These are phyloP conservation scores for Saturnispora ahearnii DNA, from an alignment of 805 yeast species.

Conservation along the genomic window DNA sequence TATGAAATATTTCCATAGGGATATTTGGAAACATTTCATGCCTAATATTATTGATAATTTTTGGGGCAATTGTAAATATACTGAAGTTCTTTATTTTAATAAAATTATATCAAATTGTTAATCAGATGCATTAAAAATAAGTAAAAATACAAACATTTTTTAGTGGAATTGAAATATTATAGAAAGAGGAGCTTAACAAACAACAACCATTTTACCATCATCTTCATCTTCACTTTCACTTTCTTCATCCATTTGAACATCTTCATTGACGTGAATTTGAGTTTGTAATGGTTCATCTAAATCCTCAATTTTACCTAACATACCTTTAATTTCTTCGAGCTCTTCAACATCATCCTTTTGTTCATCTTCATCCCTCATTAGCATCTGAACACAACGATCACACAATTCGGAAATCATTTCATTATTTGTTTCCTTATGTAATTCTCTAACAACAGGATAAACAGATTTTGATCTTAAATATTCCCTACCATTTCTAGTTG, in stretches of 20 bases:
- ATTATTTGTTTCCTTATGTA: conserved; percentile 50
- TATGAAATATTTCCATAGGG: too few species aligned
- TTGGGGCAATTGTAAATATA: too few species aligned
- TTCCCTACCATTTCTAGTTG: conserved; percentile 67
- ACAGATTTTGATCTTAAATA: conserved; percentile 71
- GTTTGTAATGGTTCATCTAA: conserved; percentile 2
- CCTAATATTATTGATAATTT: too few species aligned
- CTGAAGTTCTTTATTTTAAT: too few species aligned
- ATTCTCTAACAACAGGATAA: conserved; percentile 78
- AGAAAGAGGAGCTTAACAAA: conserved; percentile 2
- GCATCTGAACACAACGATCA: conserved; percentile 79
- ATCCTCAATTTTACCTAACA: conserved; percentile 29
- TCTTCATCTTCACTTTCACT: conserved; percentile 13
- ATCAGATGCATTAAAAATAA: too few species aligned
- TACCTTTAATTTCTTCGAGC: conserved; percentile 37
- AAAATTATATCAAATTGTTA: too few species aligned
- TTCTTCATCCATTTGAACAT: conserved; percentile 7
- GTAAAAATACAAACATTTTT: not conserved
- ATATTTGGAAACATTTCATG: too few species aligned
- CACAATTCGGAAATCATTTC: conserved; percentile 52
- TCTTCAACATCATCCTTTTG: conserved; percentile 44
- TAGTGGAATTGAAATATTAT: not conserved
- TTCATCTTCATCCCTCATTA: conserved; percentile 82
- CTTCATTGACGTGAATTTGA: conserved; percentile 6
- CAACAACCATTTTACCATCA: conserved; percentile 12